These are phyloP conservation scores for Chlamydomonas schloesseri DNA, from an alignment of 139 green algal species.

Conservation along the genomic window DNA sequence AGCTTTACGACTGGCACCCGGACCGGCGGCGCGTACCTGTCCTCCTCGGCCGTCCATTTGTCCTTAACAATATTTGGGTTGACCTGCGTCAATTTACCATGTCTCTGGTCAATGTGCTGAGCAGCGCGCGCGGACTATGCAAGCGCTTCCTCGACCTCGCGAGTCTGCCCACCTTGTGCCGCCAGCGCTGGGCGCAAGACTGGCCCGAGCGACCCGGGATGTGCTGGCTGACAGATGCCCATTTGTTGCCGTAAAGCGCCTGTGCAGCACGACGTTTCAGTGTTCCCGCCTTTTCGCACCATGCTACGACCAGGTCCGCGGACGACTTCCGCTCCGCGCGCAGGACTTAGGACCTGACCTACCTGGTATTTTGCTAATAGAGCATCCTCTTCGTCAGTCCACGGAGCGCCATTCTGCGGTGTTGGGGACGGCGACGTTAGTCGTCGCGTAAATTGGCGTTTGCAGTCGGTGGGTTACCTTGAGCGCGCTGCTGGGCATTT, in stretches of 20 bases:
- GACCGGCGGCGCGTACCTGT: background rate
- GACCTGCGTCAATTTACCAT: slow-evolving; percentile 58
- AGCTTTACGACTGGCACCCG: too few relatives aligned
- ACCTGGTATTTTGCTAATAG: slow-evolving; percentile 13
- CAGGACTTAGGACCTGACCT: too few relatives aligned
- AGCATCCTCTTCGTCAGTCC: slow-evolving; percentile 22
- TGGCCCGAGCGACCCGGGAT: slow-evolving; percentile 86
- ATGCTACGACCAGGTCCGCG: background rate
- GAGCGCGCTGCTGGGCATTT: background rate
- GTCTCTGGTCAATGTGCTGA: background rate
- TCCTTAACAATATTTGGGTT: slow-evolving; percentile 88
- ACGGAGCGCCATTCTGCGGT: background rate
- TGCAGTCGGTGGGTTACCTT: too few relatives aligned
- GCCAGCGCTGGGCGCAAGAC: slow-evolving; percentile 91
- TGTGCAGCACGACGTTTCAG: slow-evolving; percentile 14
- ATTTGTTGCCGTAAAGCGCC: slow-evolving; percentile 75
- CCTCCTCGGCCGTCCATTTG: slow-evolving; percentile 88
- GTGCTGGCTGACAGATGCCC: slow-evolving; percentile 80
- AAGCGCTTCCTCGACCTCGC: too few relatives aligned
- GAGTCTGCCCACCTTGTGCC: slow-evolving; percentile 77
- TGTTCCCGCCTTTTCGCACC: background rate
- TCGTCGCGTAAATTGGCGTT: too few relatives aligned
- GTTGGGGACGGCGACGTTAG: too few relatives aligned
- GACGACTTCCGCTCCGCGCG: too few relatives aligned
- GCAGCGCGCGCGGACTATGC: too few relatives aligned